phyloP scores from a whole-genome alignment of 371 early-diverging fungal species.

The Mucor velutinosus region DNA sequence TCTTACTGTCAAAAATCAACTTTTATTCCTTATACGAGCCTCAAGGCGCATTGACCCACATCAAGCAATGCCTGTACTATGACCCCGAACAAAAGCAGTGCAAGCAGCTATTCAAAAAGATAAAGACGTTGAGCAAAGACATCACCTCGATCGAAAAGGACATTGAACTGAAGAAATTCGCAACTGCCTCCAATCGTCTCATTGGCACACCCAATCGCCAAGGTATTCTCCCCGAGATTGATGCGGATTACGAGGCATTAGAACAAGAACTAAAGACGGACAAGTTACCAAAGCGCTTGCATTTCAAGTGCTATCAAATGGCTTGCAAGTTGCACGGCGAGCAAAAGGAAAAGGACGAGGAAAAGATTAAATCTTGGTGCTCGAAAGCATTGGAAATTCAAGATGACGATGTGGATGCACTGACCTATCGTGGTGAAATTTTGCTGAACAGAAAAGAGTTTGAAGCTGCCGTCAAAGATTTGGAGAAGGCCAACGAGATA shows the following conservation, averaged over 20 bases:
- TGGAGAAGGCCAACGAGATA: constrained; percentile 69
- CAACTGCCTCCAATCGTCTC: constrained; percentile 67
- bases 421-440: constrained; percentile 71
- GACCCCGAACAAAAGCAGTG: constrained; percentile 92
- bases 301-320: constrained; percentile 54
- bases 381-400: constrained; percentile 55
- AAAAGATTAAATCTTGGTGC: constrained; percentile 51
- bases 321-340: constrained; percentile 66
- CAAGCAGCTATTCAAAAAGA: constrained; percentile 67
- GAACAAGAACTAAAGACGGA: constrained; percentile 34
- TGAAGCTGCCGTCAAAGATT: constrained; percentile 73
- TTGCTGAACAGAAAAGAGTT: constrained; percentile 68
- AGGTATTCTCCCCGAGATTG: constrained; percentile 55
- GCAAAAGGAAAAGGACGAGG: constrained; percentile 34
- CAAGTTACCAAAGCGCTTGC: constrained; percentile 55
- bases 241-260: constrained; percentile 43
- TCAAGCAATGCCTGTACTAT: constrained; percentile 83
- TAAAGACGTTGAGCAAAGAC: constrained; percentile 80
- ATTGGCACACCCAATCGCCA: constrained; percentile 47
- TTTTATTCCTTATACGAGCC: constrained; percentile 72
- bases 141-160: constrained; percentile 29
- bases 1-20: constrained; percentile 75
- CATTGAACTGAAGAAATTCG: constrained; percentile 61
- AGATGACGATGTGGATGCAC: constrained; percentile 69
- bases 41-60: constrained; percentile 64